Evolutionary conservation across 2,329 filamentous ascomycete species (phyloP).

Genomic region (Pyrenophora graminea): DNA sequence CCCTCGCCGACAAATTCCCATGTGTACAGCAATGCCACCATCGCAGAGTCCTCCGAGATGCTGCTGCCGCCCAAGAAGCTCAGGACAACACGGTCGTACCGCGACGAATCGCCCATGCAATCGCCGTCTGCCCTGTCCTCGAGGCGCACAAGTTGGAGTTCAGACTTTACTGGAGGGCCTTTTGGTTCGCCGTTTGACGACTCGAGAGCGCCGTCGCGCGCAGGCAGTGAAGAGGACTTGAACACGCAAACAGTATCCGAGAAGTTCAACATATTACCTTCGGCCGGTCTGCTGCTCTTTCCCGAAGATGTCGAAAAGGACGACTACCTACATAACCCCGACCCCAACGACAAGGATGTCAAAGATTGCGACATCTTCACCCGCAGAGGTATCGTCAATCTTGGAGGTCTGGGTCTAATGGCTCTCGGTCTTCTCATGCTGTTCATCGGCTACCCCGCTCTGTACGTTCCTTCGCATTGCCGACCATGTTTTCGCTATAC

Average conservation of each 20-base stretch:
- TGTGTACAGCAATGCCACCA: slow-evolving; percentile 42
- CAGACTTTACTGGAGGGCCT: slow-evolving; percentile 58
- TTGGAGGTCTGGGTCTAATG: slow-evolving; percentile 65
- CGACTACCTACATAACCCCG: slow-evolving; percentile 72
- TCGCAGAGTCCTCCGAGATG: slow-evolving; percentile 55
- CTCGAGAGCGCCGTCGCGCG: slow-evolving; percentile 61
- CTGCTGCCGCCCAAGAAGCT: slow-evolving; percentile 56
- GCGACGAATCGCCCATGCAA: slow-evolving; percentile 56
- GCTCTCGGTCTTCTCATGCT: slow-evolving; percentile 64
- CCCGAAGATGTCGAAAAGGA: slow-evolving; percentile 76
- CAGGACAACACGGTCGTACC: slow-evolving; percentile 54
- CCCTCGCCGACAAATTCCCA: slow-evolving; percentile 33
- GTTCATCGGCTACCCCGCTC: slow-evolving; percentile 71
- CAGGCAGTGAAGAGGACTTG: slow-evolving; percentile 67
- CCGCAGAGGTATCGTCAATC: slow-evolving; percentile 65
- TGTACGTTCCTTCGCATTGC: slow-evolving; percentile 58
- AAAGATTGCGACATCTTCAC: slow-evolving; percentile 69
- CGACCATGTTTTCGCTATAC: background rate
- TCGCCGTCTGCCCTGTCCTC: slow-evolving; percentile 62
- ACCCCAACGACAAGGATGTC: slow-evolving; percentile 64
- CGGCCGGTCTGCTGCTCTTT: slow-evolving; percentile 67
- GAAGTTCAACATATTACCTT: slow-evolving; percentile 73
- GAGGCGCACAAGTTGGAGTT: slow-evolving; percentile 68
- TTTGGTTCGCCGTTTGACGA: slow-evolving; percentile 64
- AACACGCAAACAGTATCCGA: slow-evolving; percentile 75